These are phyloP conservation scores for Ustilago crameri DNA, from an alignment of 1,284 basidiomycete genomes.

Conservation along the genomic window DNA sequence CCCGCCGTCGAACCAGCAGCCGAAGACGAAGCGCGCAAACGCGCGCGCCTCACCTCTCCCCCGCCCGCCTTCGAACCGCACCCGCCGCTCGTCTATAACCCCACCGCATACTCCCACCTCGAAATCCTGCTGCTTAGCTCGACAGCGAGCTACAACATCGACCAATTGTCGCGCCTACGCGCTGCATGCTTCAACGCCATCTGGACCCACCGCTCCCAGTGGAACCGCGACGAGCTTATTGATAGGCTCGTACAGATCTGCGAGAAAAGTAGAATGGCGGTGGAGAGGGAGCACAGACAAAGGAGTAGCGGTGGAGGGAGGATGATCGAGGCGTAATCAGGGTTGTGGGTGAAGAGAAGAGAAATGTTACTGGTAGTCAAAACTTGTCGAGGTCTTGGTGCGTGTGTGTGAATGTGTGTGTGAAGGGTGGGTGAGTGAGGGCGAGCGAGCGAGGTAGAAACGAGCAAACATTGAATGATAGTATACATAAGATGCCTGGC, in stretches of 20 bases:
- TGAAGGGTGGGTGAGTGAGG: no score
- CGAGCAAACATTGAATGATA: no score
- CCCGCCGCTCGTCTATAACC: slow-evolving; percentile 37
- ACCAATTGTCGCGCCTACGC: slow-evolving; percentile 91
- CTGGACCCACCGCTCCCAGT: slow-evolving; percentile 82
- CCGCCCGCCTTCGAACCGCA: slow-evolving; percentile 12
- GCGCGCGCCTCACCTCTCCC: slow-evolving; percentile 23
- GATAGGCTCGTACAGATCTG: slow-evolving; percentile 38
- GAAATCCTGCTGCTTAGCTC: slow-evolving; percentile 23
- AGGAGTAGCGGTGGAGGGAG: not conserved
- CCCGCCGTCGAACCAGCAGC: no score
- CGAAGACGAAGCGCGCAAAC: slow-evolving; percentile 38
- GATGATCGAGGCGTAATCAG: not conserved
- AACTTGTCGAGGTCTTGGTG: no score
- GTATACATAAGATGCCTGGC: no score
- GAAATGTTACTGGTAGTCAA: no score
- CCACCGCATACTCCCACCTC: slow-evolving; percentile 25
- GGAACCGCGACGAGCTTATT: slow-evolving; percentile 81
- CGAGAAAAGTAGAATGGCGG: slow-evolving; percentile 9
- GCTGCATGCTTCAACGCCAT: slow-evolving; percentile 82
- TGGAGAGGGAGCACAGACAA: slow-evolving; percentile 1
- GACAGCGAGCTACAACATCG: slow-evolving; percentile 71
- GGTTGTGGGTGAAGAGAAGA: not conserved
- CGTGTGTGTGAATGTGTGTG: no score
- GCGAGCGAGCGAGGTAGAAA: no score